These are phyloP conservation scores for Linum trigynum DNA, from an alignment of 345 rosid species.

Conservation along the genomic window DNA sequence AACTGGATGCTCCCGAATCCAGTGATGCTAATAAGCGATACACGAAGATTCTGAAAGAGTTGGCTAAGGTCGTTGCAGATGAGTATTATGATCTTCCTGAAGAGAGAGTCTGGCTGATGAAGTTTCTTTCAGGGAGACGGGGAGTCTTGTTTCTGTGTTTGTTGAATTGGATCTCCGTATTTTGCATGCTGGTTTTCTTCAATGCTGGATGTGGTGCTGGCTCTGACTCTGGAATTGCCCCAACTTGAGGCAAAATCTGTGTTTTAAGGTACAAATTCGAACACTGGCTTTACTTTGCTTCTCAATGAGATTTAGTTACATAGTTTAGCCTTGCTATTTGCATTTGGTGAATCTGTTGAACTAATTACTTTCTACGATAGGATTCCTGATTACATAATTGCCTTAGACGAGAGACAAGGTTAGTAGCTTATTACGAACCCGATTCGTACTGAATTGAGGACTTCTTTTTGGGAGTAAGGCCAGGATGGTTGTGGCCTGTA, in stretches of 20 bases:
- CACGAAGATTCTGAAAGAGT: conserved; percentile 29
- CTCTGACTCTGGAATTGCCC: conserved; percentile 17
- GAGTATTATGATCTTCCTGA: conserved; percentile 18
- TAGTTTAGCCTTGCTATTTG: not conserved
- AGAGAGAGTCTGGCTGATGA: conserved; percentile 14
- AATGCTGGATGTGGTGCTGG: not conserved
- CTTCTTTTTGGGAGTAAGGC: no score
- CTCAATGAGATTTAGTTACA: not conserved
- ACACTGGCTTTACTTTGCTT: not conserved
- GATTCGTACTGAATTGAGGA: no score
- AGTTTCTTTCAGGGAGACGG: conserved; percentile 12
- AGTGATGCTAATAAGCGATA: conserved; percentile 14
- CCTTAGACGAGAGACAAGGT: no score
- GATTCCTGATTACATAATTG: not conserved
- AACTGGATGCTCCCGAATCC: conserved; percentile 19
- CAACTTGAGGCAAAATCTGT: conserved; percentile 9
- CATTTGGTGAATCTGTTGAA: not conserved
- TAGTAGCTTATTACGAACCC: no score
- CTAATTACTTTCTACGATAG: not conserved
- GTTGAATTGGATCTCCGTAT: conserved; percentile 20
- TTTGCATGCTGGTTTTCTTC: conserved; percentile 11
- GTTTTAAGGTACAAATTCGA: not conserved
- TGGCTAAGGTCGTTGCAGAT: conserved; percentile 16
- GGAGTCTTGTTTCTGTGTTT: conserved; percentile 11
- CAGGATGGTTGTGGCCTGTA: no score